phyloP scores from a whole-genome alignment of 805 yeast species.

The Ogataea wickerhamii region DNA sequence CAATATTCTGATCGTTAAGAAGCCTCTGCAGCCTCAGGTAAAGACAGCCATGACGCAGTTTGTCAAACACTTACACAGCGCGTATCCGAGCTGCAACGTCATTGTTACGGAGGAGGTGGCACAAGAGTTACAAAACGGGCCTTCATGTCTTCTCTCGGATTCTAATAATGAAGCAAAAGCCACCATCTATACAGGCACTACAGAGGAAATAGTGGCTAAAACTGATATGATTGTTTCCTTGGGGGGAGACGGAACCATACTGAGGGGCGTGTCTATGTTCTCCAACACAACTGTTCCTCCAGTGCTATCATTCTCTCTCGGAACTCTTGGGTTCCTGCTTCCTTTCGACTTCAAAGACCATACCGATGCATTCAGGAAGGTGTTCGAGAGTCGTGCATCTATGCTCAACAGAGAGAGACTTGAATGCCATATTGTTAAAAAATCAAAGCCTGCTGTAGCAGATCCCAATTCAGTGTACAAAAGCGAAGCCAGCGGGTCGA shows the following conservation, averaged over 20 bases:
- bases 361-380: conserved; percentile 56
- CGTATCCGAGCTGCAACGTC: conserved; percentile 70
- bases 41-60: conserved; percentile 63
- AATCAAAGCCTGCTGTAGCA: conserved; percentile 13
- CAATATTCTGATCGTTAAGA: conserved; percentile 77
- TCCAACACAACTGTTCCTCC: conserved; percentile 79
- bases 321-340: conserved; percentile 83
- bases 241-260: conserved; percentile 96
- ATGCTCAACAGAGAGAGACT: conserved; percentile 76
- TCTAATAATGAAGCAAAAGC: conserved; percentile 19
- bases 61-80: conserved; percentile 53
- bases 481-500: conserved; percentile 12
- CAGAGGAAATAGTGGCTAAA: conserved; percentile 53
- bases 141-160: not conserved
- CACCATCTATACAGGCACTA: conserved; percentile 55
- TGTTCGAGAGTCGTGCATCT: conserved; percentile 63
- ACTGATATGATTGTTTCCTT: conserved; percentile 80
- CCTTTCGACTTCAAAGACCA: conserved; percentile 78
- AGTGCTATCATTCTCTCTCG: conserved; percentile 80
- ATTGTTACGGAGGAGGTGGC: conserved; percentile 74
- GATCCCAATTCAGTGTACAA: conserved; percentile 16
- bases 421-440: conserved; percentile 63
- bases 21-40: conserved; percentile 72
- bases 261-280: conserved; percentile 78
- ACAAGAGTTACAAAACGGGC: conserved; percentile 42